Evolutionary conservation across 140 eudicot genomes (phyloP).

Genomic region (Ambrosia hybrid): DNA sequence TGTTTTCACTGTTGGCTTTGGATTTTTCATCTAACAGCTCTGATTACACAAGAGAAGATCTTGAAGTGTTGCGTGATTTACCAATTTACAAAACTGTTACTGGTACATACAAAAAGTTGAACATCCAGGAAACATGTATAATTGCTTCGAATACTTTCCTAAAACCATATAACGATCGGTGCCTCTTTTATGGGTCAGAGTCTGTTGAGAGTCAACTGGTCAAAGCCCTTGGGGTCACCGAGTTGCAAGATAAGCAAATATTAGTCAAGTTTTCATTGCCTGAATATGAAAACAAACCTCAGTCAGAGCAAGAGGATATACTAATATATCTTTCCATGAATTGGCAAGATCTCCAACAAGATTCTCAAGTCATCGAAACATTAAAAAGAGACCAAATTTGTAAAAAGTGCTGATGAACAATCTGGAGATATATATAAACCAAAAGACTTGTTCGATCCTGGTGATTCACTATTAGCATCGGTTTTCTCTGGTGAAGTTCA

Average conservation of each 20-base stretch:
- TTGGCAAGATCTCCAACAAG: conserved; percentile 87
- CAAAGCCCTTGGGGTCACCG: conserved; percentile 86
- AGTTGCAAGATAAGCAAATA: conserved; percentile 75
- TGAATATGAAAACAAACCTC: conserved; percentile 74
- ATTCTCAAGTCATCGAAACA: conserved; percentile 64
- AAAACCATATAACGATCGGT: conserved; percentile 71
- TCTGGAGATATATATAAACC: conserved; percentile 58
- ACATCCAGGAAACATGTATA: conserved; percentile 62
- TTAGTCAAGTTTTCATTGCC: conserved; percentile 83
- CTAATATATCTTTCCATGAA: conserved; percentile 71
- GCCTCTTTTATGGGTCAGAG: conserved; percentile 62
- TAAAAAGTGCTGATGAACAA: conserved; percentile 75
- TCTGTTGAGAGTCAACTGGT: conserved; percentile 56
- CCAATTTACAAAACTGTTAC: conserved; percentile 79
- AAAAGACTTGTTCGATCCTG: conserved; percentile 80
- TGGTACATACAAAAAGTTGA: conserved; percentile 66
- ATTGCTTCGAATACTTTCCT: conserved; percentile 74
- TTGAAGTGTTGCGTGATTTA: conserved; percentile 75
- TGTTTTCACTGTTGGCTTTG: conserved; percentile 66
- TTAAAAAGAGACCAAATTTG: conserved; percentile 81
- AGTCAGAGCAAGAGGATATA: conserved; percentile 77
- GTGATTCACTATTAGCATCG: conserved; percentile 70
- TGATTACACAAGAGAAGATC: conserved; percentile 70
- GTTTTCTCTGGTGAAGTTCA: conserved; percentile 78
- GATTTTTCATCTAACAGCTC: conserved; percentile 67